phyloP scores from a whole-genome alignment of 2,329 filamentous ascomycete species.

The Aspergillus nomiae region DNA sequence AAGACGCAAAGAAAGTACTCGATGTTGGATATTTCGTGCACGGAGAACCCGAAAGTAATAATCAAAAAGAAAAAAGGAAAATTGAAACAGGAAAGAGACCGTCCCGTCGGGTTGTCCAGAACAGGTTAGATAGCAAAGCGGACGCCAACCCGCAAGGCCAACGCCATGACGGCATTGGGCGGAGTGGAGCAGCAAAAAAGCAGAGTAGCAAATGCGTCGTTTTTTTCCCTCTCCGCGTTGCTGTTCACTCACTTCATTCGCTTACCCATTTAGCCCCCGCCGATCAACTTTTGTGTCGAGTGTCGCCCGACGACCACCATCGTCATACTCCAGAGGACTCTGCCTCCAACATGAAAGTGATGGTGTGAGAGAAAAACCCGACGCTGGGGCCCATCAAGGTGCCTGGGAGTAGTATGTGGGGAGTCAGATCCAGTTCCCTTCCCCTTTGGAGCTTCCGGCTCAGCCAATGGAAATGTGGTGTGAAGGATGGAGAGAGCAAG shows the following conservation, averaged over 20 bases:
- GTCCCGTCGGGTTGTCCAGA: constrained; percentile 21
- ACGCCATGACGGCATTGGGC: constrained; percentile 17
- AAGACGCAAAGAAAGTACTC: neutral
- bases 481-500: neutral
- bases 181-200: constrained; percentile 2
- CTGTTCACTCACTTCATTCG: constrained; percentile 4
- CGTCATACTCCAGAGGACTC: constrained; percentile 2
- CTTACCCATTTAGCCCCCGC: constrained; percentile 8
- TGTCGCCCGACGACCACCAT: constrained; percentile 3
- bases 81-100: neutral
- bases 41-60: neutral
- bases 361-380: neutral
- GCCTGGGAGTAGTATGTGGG: constrained; percentile 9
- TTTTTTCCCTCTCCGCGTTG: neutral
- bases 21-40: neutral
- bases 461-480: constrained; percentile 4
- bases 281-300: constrained; percentile 1
- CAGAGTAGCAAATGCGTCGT: constrained; percentile 1
- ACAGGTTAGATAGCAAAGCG: constrained; percentile 14
- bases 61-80: neutral
- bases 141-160: neutral
- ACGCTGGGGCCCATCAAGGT: neutral
- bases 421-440: constrained; percentile 1
- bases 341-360: neutral
- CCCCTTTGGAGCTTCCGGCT: neutral